Conservation (phyloP, 192 early-diverging fungal species). For the Allomyces javanicus region DNA sequence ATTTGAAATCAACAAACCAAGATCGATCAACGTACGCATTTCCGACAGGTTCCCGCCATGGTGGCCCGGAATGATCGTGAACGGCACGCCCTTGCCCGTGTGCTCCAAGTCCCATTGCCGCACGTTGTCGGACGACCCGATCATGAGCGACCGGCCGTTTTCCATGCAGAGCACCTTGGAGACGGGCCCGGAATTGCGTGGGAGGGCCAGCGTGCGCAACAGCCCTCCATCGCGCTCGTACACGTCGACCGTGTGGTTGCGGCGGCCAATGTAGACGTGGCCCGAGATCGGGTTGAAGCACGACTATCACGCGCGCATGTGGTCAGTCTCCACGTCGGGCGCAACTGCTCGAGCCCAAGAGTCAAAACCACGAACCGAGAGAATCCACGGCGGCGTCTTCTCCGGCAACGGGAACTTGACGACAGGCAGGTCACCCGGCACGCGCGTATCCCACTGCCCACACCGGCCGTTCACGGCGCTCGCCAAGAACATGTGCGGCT, state of each 20-base stretch:
- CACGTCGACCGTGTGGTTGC: slow-evolving; percentile 85
- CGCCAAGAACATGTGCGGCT: slow-evolving; percentile 29
- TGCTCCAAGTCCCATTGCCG: slow-evolving; percentile 65
- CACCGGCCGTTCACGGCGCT: slow-evolving; percentile 56
- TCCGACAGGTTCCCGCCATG: slow-evolving; percentile 68
- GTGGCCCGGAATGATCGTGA: slow-evolving; percentile 84
- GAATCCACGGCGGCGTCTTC: slow-evolving; percentile 52
- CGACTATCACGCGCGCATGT: slow-evolving; percentile 6
- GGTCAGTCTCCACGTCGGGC: neutral
- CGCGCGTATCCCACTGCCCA: slow-evolving; percentile 54
- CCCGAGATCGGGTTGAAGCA: slow-evolving; percentile 13
- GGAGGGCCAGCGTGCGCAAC: slow-evolving; percentile 57
- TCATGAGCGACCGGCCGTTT: slow-evolving; percentile 31
- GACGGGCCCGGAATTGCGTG: slow-evolving; percentile 73
- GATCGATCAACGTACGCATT: slow-evolving; percentile 28
- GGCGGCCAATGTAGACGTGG: slow-evolving; percentile 61
- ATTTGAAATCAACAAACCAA: neutral
- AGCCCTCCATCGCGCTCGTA: slow-evolving; percentile 45
- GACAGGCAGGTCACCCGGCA: slow-evolving; percentile 25
- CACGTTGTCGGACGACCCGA: slow-evolving; percentile 82
- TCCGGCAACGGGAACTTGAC: slow-evolving; percentile 13
- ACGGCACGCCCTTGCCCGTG: slow-evolving; percentile 41
- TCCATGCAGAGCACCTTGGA: slow-evolving; percentile 51
- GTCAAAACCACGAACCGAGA: slow-evolving; percentile 22
- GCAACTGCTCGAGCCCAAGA: too few species aligned